Conservation (phyloP, 345 rosid species). For the rapeseed (Brassica napus) region Da-Ae NC_063450.1:31825001-31825500, state of each 20-base stretch:
- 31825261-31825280: slow-evolving; percentile 3
- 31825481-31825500: too few species aligned
- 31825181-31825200: background rate
- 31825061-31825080: slow-evolving; percentile 33
- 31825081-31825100: slow-evolving; percentile 31
- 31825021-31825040: slow-evolving; percentile 45
- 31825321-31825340: too few species aligned
- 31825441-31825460: too few species aligned
- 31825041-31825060: slow-evolving; percentile 18
- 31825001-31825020: slow-evolving; percentile 42
- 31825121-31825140: slow-evolving; percentile 20
- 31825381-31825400: too few species aligned
- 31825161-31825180: slow-evolving; percentile 33
- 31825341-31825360: too few species aligned
- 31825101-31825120: slow-evolving; percentile 22
- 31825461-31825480: too few species aligned
- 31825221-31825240: slow-evolving; percentile 20
- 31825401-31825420: too few species aligned
- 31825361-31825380: too few species aligned
- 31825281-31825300: too few species aligned
- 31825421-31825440: too few species aligned
- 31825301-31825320: too few species aligned
- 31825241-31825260: background rate
- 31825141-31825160: slow-evolving; percentile 9
- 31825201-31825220: slow-evolving; percentile 9